Conservation (phyloP, 306 rosid species). For the Alnus glutinosa region DNA sequence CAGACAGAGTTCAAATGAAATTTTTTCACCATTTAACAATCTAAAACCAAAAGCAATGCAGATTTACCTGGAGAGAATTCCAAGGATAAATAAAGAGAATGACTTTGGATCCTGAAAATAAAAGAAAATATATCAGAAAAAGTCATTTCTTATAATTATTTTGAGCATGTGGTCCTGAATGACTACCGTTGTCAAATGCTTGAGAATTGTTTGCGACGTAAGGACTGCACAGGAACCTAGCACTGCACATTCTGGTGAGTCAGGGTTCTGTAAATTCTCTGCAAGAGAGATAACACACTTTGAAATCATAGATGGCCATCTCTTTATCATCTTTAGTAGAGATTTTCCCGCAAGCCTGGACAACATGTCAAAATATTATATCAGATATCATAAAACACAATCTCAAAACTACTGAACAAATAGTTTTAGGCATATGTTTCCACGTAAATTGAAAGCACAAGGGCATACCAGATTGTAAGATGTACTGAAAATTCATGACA, state of each 20-base stretch:
- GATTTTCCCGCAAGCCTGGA: conserved; percentile 91
- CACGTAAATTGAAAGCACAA: background rate
- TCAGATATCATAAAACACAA: conserved; percentile 25
- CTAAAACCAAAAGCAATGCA: conserved; percentile 19
- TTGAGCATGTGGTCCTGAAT: conserved; percentile 28
- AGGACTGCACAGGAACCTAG: conserved; percentile 96
- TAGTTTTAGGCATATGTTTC: conserved; percentile 3
- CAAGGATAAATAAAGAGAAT: conserved; percentile 77
- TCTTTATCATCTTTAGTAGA: conserved; percentile 84
- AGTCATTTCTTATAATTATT: conserved; percentile 24
- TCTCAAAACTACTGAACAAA: background rate
- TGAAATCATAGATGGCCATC: conserved; percentile 94
- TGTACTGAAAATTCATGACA: background rate
- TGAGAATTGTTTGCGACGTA: conserved; percentile 84
- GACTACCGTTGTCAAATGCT: conserved; percentile 85
- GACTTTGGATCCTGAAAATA: conserved; percentile 76
- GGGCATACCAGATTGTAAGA: background rate
- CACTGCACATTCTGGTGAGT: conserved; percentile 77
- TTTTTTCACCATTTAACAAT: conserved; percentile 19
- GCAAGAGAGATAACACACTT: conserved; percentile 83
- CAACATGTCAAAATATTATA: conserved; percentile 30
- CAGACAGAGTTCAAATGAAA: conserved; percentile 27
- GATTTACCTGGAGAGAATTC: conserved; percentile 89
- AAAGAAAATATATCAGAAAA: conserved; percentile 37
- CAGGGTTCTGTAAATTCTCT: conserved; percentile 57